Base-by-base conservation (phyloP, 768 basidiomycete genomes). In the Multifurca ochricompacta region DNA sequence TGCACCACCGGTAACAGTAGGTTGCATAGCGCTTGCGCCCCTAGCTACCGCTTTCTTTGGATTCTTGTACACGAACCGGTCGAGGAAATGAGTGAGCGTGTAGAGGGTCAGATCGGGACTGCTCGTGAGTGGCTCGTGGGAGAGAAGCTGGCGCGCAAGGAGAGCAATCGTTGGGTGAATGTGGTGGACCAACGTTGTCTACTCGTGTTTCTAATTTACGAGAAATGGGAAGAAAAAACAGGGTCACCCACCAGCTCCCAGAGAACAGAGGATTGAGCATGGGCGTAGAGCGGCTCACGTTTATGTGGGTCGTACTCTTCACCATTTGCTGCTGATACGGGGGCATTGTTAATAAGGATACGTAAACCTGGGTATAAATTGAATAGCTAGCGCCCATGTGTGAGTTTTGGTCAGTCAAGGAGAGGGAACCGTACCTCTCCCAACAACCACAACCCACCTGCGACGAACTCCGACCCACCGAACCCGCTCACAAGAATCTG, bases 41-140 rank as follows among this genome's bases (percentile, higher is more conserved):
- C 83, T 85, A 7, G 78, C 71, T 54, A 70, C 72, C 35, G 66
- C 62, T 62, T 85, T 83, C 73, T 97, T 98, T 1, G 93, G 85
- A 67, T 98, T 97, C 69, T 93, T 91, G 74, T 91, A 97, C 39
- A 97, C 90, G 71, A 98, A 97, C 2, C 94, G 82, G 66, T 98
- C 96, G 36, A 98, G 79, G 80, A 99, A 97, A 63, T 93, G 90
- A 0, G 89, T 85, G 21, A 97, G 80, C 0, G 93, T 94, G 71
- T 96, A 93, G 53, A 92, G 82, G 9, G 89, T 83, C 44, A 99
- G 85, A 65, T 98, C 94, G 0, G 91, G 78, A 8, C 81, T 85
- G 9, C 88, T 85, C 0, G 91, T 90, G 10, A 97, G 71, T 0
- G 86, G 84, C 44, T 84, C 75, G 7, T 77, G 78, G 1, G 73